Percentiles rank a stretch among this genome's conserved stretches.
These are phyloP conservation scores for Epichloe gansuensis DNA, from an alignment of 2,329 filamentous ascomycete genomes.

Conservation along the genomic window DNA sequence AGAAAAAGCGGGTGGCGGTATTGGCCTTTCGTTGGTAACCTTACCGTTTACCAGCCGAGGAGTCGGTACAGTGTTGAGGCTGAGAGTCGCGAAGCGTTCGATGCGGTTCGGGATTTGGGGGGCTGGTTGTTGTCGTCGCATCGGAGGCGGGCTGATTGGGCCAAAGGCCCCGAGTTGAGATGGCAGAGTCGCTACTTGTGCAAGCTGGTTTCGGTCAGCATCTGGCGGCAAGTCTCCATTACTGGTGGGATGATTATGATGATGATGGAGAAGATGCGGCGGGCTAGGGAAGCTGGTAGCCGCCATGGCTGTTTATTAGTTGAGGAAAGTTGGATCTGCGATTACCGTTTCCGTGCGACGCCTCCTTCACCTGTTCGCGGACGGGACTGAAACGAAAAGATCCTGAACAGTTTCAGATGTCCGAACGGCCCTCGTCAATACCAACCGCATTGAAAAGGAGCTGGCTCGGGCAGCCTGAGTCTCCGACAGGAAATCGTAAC, in stretches of 20 bases:
- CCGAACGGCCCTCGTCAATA: not conserved
- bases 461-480: not conserved
- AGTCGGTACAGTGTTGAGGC: not conserved
- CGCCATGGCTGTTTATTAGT: not conserved
- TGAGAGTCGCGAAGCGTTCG: conserved; percentile 1
- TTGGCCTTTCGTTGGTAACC: not conserved
- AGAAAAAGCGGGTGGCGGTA: not conserved
- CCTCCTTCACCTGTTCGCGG: too few species aligned
- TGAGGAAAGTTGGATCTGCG: not conserved
- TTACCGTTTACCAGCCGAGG: not conserved
- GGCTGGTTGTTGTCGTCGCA: conserved; percentile 10
- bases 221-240: not conserved
- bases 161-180: conserved; percentile 4
- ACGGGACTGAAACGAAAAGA: not conserved
- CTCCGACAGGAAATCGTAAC: not conserved
- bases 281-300: not conserved
- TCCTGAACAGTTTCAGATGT: not conserved
- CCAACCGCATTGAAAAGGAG: not conserved
- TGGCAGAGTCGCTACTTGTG: not conserved
- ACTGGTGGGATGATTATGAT: not conserved
- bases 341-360: not conserved
- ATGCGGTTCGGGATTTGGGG: not conserved
- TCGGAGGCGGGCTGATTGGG: conserved; percentile 18
- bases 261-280: not conserved
- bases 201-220: not conserved